Base-by-base conservation (phyloP, 257 asterid species). In the Salvia miltiorrhiza region DNA sequence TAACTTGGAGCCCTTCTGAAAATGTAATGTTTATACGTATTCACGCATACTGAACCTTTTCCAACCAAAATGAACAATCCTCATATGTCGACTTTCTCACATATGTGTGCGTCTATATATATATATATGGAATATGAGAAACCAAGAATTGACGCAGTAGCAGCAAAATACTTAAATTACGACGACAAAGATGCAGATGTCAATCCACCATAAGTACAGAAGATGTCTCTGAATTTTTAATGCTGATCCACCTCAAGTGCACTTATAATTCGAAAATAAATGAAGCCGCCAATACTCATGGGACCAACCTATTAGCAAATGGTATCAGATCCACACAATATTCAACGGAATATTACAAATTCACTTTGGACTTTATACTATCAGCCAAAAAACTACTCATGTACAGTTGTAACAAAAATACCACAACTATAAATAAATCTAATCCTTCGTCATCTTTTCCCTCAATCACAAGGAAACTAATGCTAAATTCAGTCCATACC, bases 301-400 rank as follows among this genome's bases (percentile, higher is more conserved):
- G 78, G 82, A 62, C 79, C 74, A 65, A 55, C 20, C 54, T 71
- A 26, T 69, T 28, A 63, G 47, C 73, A 63, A 55, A 73, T 54
- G 66, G 4, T 45, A 20, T 53, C 71, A 50, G 37, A 71, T 52
- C 52, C 67, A 44, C 24, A 66, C 19, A 39, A 65, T 17, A 26
- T 26, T 41, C 55, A n/a, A n/a, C n/a, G n/a, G n/a, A n/a, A n/a
- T n/a, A 54, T 35, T 9, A 69, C 72, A 72, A 49, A 41, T 43
- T 9, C 55, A 8, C 4, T 20, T 14, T 70, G 78, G 78, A 71
- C 71, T 63, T 59, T 70, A 11, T 30, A 57, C 52, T 21, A 57
- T 41, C 69, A 43, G 20, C 75, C 61, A 75, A 67, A 44, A 48
- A 39, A 2, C 24, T 13, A 68, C 33, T 70, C 32, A 69, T 74